Percentiles rank a stretch among this genome's conserved stretches.
Conservation (phyloP, 192 early-diverging fungal genomes). For the Phycomyces nitens region DNA sequence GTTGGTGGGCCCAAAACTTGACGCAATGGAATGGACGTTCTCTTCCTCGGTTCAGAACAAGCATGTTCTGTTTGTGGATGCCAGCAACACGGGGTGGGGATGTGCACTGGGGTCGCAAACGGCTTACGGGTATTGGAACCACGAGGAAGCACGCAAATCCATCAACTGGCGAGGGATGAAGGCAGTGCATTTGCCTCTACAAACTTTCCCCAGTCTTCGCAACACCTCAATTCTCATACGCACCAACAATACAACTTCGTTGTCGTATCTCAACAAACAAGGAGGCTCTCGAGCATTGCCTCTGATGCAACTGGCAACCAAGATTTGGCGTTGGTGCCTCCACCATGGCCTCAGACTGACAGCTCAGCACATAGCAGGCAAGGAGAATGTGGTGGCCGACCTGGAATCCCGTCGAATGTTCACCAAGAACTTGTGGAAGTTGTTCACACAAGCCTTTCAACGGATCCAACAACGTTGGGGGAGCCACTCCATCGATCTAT, state of each 20-base stretch:
- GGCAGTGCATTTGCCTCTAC: constrained; percentile 2
- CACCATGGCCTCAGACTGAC: not conserved
- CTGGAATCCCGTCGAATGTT: too few species aligned
- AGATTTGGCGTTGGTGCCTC: not conserved
- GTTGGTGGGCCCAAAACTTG: constrained; percentile 9
- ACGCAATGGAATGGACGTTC: constrained; percentile 23
- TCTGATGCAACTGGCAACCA: constrained; percentile 23
- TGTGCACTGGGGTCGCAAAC: not conserved
- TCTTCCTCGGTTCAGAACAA: constrained; percentile 12
- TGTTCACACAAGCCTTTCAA: too few species aligned
- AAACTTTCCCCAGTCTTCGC: not conserved
- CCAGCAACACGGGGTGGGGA: constrained; percentile 27
- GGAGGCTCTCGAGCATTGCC: constrained; percentile 9
- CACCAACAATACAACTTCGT: constrained; percentile 7
- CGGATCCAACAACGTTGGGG: too few species aligned
- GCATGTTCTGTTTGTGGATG: constrained; percentile 25
- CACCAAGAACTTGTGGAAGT: too few species aligned
- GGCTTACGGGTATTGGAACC: constrained; percentile 16
- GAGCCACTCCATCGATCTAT: too few species aligned
- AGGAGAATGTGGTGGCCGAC: too few species aligned
- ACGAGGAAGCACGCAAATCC: constrained; percentile 6
- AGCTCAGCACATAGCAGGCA: too few species aligned
- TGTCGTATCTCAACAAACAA: constrained; percentile 12
- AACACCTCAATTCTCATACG: not conserved
- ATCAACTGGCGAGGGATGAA: constrained; percentile 35